Base-by-base conservation (phyloP, 2,329 filamentous ascomycete genomes). In the Neurospora sp. region DNA sequence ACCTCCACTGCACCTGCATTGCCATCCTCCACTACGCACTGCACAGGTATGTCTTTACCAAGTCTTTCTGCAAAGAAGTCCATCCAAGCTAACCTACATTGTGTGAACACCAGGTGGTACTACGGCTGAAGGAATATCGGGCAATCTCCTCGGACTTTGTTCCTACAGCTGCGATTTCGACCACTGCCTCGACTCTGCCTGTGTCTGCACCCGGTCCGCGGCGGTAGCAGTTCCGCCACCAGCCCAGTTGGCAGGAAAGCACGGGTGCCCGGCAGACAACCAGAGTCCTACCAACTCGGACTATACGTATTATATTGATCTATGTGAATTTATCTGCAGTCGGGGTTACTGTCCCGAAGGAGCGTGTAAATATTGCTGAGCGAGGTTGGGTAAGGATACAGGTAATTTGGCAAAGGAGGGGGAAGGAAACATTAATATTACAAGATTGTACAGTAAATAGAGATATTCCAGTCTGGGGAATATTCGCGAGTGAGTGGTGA, bases 291-390 rank as follows among this genome's bases (percentile, higher is more conserved):
- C 41, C 41, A 46, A 46, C 41, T 19, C 41, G n/a, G 41, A 46
- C 41, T 46, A 46, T 46, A n/a, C 41, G 41, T 46, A 46, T 12
- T 67, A 67, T 38, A 36, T 67, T 19, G 66, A 67, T 39, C n/a
- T 67, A 36, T 67, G 36, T 6, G 66, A 67, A 11, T 68, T 46
- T 68, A 33, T 68, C 10, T 68, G 39, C 36, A 68, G 19, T 11
- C n/a, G 67, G 39, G 67, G 67, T 4, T 68, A 68, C 36, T 68
- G 67, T 37, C 67, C 67, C 19, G 67, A 46, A 15, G 67, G 67
- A 33, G 67, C 67, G 28, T 68, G 39, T 68, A 40, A 43, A 33
- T 68, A 68, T 52, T 68, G 67, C 52, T 68, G 66, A 67, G 38
- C 38, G 38, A 39, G 38, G 11, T 33, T 33, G 33, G 5, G 33